Evolutionary conservation across 768 basidiomycete species (phyloP), one percentile per base, ranked within the genome.

Genomic region (Cyclocybe cylindracea): DNA sequence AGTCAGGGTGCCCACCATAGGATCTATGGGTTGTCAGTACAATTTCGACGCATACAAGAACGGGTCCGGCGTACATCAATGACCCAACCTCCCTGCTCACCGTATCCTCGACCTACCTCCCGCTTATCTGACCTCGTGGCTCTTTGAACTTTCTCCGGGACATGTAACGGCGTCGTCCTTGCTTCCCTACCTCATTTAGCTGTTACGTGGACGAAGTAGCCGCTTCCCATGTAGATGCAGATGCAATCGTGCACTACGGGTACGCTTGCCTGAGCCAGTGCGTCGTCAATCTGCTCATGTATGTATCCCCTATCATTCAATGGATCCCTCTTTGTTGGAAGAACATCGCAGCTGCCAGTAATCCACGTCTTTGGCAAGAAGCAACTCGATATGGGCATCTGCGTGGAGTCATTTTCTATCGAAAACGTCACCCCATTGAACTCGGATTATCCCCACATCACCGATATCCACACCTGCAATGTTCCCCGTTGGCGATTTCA

Each of bases 191-290:
- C 24, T 24, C 24, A 5, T 24, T 24, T 61, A 94, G 95, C 61
- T 99, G 97, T 62, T 98, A 97, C 65, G 93, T 96, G 2, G 97
- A 99, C 62, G 92, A 98, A 59, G 89, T 98, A 5, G 89, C 94
- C 4, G 94, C 96, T 3, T 87, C 94, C 61, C 97, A 99, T 63
- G 86, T 94, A 41, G 85, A 94, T 56, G 93, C 94, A 0, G 91
- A 98, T 63, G 83, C 86, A 7, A 78, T 97, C 55, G 86, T 99
- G 2, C 96, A 99, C 63, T 98, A 97, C 62, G 96, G 96, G 2
- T 91, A 97, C 72, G 94, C 96, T 0, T 99, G 97, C 67, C 82
- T 98, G 76, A 93, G 89, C 66, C 83, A 86, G 94, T 96, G 59
- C 57, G 92, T 76, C 33, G 29, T 24, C 16, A 9, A 39, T 58